phyloP scores from a whole-genome alignment of 176 grass and related monocot genomes.

The Chloris gayana region DNA sequence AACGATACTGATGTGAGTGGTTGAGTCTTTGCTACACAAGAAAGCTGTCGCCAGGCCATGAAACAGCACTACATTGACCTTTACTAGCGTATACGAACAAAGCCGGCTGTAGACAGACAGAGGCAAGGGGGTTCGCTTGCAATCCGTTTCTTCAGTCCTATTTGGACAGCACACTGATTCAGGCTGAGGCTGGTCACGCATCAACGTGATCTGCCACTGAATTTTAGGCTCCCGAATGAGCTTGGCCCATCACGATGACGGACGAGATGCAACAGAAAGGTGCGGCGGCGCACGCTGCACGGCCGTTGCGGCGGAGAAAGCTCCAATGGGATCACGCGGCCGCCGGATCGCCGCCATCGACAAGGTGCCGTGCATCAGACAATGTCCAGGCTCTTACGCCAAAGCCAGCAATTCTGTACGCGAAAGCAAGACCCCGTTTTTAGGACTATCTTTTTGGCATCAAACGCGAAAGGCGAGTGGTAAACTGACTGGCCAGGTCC shows the following conservation, averaged over 20 bases:
- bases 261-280: background rate
- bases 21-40: too few relatives aligned
- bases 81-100: too few relatives aligned
- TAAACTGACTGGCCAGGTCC: background rate
- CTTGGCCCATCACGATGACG: background rate
- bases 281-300: conserved; percentile 2
- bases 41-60: too few relatives aligned
- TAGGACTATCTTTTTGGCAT: background rate
- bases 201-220: background rate
- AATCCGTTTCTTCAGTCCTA: background rate
- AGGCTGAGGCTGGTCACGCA: background rate
- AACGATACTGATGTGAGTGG: too few relatives aligned
- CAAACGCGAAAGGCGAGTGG: background rate
- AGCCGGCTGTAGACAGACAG: too few relatives aligned
- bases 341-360: background rate
- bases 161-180: background rate
- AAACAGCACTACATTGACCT: too few relatives aligned
- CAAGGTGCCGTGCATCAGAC: conserved; percentile 21
- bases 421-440: background rate
- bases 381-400: background rate
- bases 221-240: background rate
- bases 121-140: too few relatives aligned
- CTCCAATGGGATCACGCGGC: background rate
- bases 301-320: background rate
- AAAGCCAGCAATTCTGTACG: background rate